Percentiles rank a stretch among this genome's conserved stretches.
These are phyloP conservation scores for Cadophora luteo-olivacea DNA, from an alignment of 2,329 filamentous ascomycete genomes.

Conservation along the genomic window DNA sequence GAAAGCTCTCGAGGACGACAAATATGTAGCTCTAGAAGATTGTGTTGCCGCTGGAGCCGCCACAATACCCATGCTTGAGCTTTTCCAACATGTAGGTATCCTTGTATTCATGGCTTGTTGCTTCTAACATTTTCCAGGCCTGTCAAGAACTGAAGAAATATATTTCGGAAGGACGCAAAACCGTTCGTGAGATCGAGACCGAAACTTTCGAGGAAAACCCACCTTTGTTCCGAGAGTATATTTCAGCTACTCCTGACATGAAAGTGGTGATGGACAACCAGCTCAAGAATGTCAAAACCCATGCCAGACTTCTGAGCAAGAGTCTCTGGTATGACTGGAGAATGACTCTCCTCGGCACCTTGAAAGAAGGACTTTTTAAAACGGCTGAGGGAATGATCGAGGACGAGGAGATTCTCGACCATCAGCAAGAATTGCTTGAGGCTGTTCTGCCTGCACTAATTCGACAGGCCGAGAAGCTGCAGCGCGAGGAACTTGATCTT, in stretches of 20 bases:
- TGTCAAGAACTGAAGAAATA: slow-evolving; percentile 97
- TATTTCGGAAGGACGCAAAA: slow-evolving; percentile 88
- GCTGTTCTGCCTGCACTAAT: slow-evolving; percentile 70
- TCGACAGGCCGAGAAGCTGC: slow-evolving; percentile 65
- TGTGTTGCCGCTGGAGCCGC: slow-evolving; percentile 90
- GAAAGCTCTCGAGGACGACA: slow-evolving; percentile 41
- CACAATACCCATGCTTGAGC: slow-evolving; percentile 88
- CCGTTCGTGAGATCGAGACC: slow-evolving; percentile 88
- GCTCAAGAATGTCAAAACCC: slow-evolving; percentile 96
- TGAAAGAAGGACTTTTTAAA: slow-evolving; percentile 80
- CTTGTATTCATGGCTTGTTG: not conserved
- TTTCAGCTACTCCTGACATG: slow-evolving; percentile 82
- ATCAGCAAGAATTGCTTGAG: slow-evolving; percentile 73
- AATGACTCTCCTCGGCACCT: slow-evolving; percentile 83
- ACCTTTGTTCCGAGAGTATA: slow-evolving; percentile 88
- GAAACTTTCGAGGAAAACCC: slow-evolving; percentile 92
- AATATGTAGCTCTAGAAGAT: slow-evolving; percentile 67
- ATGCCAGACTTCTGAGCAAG: slow-evolving; percentile 88
- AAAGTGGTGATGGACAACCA: slow-evolving; percentile 92
- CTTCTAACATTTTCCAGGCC: slow-evolving; percentile 55
- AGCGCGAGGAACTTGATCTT: slow-evolving; percentile 69
- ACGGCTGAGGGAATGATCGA: slow-evolving; percentile 78
- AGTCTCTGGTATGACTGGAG: slow-evolving; percentile 99
- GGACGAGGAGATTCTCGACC: slow-evolving; percentile 71
- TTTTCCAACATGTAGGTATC: slow-evolving; percentile 82